These are phyloP conservation scores for Boletus pseudo-olivaceus DNA, from an alignment of 768 basidiomycete genomes.

Conservation along the genomic window DNA sequence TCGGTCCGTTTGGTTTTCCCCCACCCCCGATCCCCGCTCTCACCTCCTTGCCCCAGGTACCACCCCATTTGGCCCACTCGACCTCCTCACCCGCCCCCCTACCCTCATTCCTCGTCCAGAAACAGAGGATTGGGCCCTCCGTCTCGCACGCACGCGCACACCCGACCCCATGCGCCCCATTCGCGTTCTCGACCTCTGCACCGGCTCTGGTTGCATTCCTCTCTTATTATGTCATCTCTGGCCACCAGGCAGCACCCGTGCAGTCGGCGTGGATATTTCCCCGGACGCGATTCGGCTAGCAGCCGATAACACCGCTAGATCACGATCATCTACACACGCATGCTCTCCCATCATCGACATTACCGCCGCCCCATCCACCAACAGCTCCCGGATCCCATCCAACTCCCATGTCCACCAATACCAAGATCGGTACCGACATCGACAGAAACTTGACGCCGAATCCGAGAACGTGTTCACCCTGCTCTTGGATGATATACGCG, in stretches of 20 bases:
- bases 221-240: constrained; percentile 72
- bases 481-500: constrained; percentile 45
- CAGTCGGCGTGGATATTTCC: constrained; percentile 69
- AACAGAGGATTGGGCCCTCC: constrained; percentile 80
- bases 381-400: neutral
- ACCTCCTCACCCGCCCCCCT: constrained; percentile 69
- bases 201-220: constrained; percentile 90
- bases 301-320: constrained; percentile 39
- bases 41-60: constrained; percentile 41
- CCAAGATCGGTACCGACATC: neutral
- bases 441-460: neutral
- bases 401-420: neutral
- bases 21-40: neutral
- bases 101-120: constrained; percentile 94
- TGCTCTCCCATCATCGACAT: constrained; percentile 7
- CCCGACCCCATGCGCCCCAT: constrained; percentile 28
- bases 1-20: constrained; percentile 48
- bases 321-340: neutral
- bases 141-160: constrained; percentile 48
- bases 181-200: constrained; percentile 82
- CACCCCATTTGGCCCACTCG: constrained; percentile 84
- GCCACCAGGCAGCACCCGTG: constrained; percentile 49
- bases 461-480: constrained; percentile 32
- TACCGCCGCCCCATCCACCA: neutral
- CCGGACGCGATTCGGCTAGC: constrained; percentile 52